Base-by-base conservation (phyloP, 305 asterid species). In the Rubia tinctorum region DNA sequence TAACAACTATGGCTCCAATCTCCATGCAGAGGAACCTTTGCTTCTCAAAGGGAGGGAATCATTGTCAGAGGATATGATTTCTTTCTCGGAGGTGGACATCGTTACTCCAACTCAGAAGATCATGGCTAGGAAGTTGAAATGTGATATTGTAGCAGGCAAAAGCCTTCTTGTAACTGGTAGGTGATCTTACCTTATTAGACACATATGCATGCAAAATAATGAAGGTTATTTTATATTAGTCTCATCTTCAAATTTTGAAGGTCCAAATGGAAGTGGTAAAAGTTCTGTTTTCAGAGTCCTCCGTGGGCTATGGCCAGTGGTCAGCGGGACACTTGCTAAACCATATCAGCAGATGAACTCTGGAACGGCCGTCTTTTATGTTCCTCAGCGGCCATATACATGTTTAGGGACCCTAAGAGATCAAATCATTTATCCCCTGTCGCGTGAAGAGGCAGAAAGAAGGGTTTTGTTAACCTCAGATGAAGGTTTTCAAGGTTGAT, bases 191-290 rank as follows among this genome's bases (percentile, higher is more conserved):
- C 69, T 34, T 7, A 43, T 37, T 70, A 17, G 60, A 44, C 45
- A n/a, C 15, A 17, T 51, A n/a, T 37, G 55, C 55, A 27, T 75
- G 70, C 51, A 5, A 39, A 45, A 34, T 75, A 5, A 25, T 61
- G 37, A 8, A 64, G 74, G 23, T 65, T 76, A 40, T 69, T 18
- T 76, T 12, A 60, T 69, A 23, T 73, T 66, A 40, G 27, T 78
- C 70, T 39, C 47, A 9, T 56, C 39, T 64, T n/a, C 58, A 59
- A 34, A 39, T 77, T 76, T 81, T 82, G 67, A 82, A 95, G 97
- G 99, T 79, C 99, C 99, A 78, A 95, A 95, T 81, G 99, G 99
- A 80, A 95, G 98, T 83, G 99, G 99, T 68, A 92, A 95, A 87
- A 95, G 99, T 82, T 95, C 99, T 17, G 81, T 95, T 78, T 95